Conservation (phyloP, 1,284 basidiomycete species). For the Apiotrichum mycotoxinovorans region DNA sequence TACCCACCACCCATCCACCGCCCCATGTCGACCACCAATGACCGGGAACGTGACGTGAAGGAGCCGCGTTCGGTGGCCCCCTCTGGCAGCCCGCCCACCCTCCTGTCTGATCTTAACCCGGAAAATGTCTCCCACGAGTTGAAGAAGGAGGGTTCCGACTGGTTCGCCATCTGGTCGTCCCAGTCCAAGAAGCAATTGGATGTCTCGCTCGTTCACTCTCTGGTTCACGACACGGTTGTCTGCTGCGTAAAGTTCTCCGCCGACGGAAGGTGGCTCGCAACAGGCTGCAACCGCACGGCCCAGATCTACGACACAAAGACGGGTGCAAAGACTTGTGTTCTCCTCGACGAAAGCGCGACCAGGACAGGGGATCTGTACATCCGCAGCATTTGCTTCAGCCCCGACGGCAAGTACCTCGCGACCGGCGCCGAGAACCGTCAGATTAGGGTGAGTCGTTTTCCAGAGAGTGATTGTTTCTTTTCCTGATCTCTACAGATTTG, state of each 20-base stretch:
- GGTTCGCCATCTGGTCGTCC: constrained; percentile 93
- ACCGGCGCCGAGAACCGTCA: constrained; percentile 80
- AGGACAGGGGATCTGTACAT: constrained; percentile 73
- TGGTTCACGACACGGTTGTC: constrained; percentile 92
- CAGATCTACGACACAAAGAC: constrained; percentile 88
- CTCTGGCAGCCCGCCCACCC: constrained; percentile 28
- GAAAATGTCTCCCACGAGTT: constrained; percentile 55
- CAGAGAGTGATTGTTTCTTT: background rate
- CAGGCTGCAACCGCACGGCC: constrained; percentile 84
- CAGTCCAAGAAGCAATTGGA: constrained; percentile 76
- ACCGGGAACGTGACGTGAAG: constrained; percentile 41
- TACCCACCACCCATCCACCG: constrained; percentile 27
- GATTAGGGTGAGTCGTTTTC: constrained; percentile 70
- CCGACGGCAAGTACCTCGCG: constrained; percentile 73
- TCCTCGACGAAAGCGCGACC: constrained; percentile 64
- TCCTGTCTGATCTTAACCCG: constrained; percentile 53
- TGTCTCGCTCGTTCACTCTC: constrained; percentile 82
- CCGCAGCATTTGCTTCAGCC: constrained; percentile 76
- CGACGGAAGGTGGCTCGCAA: constrained; percentile 82
- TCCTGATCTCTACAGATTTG: constrained; percentile 60
- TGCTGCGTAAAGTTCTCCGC: constrained; percentile 88
- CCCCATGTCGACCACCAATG: constrained; percentile 31
- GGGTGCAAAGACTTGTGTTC: constrained; percentile 69
- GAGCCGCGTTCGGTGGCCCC: constrained; percentile 19
- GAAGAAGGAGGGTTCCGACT: constrained; percentile 82